phyloP scores from a whole-genome alignment of 225 moss, liverwort and hornwort genomes.

The Lunularia cruciata region DNA sequence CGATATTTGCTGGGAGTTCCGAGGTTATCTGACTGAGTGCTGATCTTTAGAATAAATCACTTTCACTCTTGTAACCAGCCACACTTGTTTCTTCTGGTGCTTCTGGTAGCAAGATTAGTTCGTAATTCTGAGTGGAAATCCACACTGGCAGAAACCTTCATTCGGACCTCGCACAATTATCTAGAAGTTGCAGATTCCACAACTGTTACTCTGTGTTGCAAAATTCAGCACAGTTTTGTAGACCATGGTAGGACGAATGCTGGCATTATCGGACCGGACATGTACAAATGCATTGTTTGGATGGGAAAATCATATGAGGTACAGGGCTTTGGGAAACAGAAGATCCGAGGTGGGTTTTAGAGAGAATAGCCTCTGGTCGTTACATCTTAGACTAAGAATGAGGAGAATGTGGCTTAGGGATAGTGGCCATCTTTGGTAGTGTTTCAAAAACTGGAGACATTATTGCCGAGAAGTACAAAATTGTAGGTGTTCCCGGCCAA shows the following conservation, averaged over 20 bases:
- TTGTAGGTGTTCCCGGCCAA: slow-evolving; percentile 75
- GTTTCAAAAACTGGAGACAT: slow-evolving; percentile 71
- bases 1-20: too few relatives aligned
- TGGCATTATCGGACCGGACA: neutral
- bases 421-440: slow-evolving; percentile 60
- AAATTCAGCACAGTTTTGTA: neutral
- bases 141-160: too few relatives aligned
- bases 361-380: neutral
- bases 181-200: too few relatives aligned
- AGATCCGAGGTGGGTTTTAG: neutral
- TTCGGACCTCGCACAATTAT: too few relatives aligned
- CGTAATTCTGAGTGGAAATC: too few relatives aligned
- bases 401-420: slow-evolving; percentile 43
- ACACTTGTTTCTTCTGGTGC: too few relatives aligned
- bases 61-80: too few relatives aligned
- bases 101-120: too few relatives aligned
- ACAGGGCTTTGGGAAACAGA: neutral
- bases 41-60: too few relatives aligned
- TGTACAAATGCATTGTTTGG: neutral
- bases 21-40: too few relatives aligned
- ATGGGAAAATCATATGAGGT: neutral
- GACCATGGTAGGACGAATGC: neutral
- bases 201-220: neutral
- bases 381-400: slow-evolving; percentile 30
- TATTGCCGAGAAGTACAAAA: slow-evolving; percentile 70